Evolutionary conservation across 2,329 filamentous ascomycete genomes (phyloP), one percentile per base, ranked within the genome.

Genomic region (Sarocladium strictum): DNA sequence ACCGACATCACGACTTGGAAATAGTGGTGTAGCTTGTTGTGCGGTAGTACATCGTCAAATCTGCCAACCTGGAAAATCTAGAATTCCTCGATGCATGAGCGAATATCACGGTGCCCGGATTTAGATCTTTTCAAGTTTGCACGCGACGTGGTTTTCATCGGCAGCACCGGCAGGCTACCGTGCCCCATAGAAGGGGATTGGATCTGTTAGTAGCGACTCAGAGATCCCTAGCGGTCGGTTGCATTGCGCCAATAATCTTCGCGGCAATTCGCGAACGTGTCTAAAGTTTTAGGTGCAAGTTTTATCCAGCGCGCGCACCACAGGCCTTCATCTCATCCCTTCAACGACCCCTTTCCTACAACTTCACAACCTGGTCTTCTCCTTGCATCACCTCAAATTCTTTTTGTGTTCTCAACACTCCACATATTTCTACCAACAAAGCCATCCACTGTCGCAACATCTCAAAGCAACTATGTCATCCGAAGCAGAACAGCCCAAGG

Each of bases 401-500:
- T 33, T 21, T n/a, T 27, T 33, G 3, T 10, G 4, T n/a, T 35
- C 27, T 19, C 14, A 9, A 11, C 26, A 12, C 29, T 14, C 9
- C 17, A 35, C 17, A 3, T 7, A 3, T 51, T 51, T 21, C 3
- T 11, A 27, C 29, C 23, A 24, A 3, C 21, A 14, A 21, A 43
- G 21, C 10, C 35, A 10, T 5, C 35, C 35, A 38, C n/a, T 17
- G n/a, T 45, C 40, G 23, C 43, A 17, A 49, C 23, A 11, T 24
- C 19, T 49, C 43, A 9, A 49, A 32, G 19, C 47, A 35, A 23
- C 26, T 29, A 51, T 51, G 47, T 33, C 47, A 3, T 51, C 47
- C 17, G 11, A 27, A 64, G 54, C 63, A 65, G 24, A 56, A 58
- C 14, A 59, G 59, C 51, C 43, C 11, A 40, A 53, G 53, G 60